Base-by-base conservation (phyloP, 2,329 filamentous ascomycete genomes). In the Pleurostoma richardsiae region DNA sequence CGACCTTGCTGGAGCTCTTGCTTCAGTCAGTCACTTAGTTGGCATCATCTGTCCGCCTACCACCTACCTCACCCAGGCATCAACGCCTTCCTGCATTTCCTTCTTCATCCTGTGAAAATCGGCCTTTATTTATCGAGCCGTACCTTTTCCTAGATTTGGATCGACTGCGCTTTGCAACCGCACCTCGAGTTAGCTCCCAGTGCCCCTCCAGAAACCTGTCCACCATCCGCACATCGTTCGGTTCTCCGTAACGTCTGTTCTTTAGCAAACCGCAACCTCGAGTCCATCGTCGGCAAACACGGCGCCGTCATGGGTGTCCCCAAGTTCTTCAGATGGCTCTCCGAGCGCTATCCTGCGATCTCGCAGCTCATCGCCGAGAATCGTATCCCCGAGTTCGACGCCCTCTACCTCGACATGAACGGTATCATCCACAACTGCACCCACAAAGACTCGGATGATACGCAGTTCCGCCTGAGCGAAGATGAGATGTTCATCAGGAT, bases 401-500 rank as follows among this genome's bases (percentile, higher is more conserved):
- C 89, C 69, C 83, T 99, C 52, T 99, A 99, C 70, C 83, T 95
- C 58, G 89, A 95, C 62, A 99, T 99, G 94, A 99, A 99, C 70
- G 94, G 94, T 56, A 99, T 99, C 66, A 99, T 99, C 61, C 92
- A 99, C 70, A 99, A 99, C 68, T 99, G 94, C 68, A 99, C 94
- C 47, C 94, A 99, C 72, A 96, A 94, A 62, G 92, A 99, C 70
- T 86, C 89, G 28, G 91, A 95, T 62, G 91, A 92, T 63, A 83
- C 90, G 4, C 90, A 89, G 2, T 95, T 95, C 61, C 90, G 94
- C 46, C 85, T 97, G 70, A 92, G 86, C 48, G 95, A 99, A 67
- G 92, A 99, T 66, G 89, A 96, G 68, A 99, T 99, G 94, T 99
- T 99, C 64, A 96, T 99, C 57, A 88, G 90, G 49, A 99, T 99